Evolutionary conservation across 2,329 filamentous ascomycete species (phyloP).

Genomic region (Talaromyces amestolkiae): DNA sequence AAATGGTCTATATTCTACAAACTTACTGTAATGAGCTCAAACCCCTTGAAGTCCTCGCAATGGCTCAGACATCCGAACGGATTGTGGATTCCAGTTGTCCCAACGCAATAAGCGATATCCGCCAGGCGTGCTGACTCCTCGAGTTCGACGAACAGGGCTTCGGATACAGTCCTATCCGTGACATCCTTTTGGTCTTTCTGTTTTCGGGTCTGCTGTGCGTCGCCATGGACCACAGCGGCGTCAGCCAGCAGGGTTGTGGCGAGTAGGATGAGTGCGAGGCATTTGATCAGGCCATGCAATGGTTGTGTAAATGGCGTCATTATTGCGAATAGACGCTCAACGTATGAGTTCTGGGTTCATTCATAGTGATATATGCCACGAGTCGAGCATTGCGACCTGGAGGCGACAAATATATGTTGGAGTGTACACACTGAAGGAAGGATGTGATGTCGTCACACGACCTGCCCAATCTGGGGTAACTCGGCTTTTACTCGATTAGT

Average conservation of each 20-base stretch:
- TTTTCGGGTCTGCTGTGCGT: not conserved
- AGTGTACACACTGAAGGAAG: not conserved
- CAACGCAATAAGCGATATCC: slow-evolving; percentile 92
- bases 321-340: not conserved
- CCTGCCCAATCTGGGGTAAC: slow-evolving; percentile 11
- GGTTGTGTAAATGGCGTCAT: not conserved
- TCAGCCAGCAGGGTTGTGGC: not conserved
- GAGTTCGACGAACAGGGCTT: slow-evolving; percentile 70
- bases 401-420: not conserved
- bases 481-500: not conserved
- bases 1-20: too few relatives aligned
- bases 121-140: slow-evolving; percentile 88
- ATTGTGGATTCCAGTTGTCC: slow-evolving; percentile 72
- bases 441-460: slow-evolving; percentile 14
- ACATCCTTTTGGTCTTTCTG: not conserved
- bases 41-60: slow-evolving; percentile 76
- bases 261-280: not conserved
- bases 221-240: not conserved
- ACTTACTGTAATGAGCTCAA: slow-evolving; percentile 67
- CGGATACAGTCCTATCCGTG: slow-evolving; percentile 47
- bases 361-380: not conserved
- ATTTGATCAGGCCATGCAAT: not conserved
- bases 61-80: slow-evolving; percentile 84
- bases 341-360: not conserved
- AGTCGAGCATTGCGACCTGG: not conserved